phyloP scores from a whole-genome alignment of 805 yeast species.

The Starmerella bombicola region DNA sequence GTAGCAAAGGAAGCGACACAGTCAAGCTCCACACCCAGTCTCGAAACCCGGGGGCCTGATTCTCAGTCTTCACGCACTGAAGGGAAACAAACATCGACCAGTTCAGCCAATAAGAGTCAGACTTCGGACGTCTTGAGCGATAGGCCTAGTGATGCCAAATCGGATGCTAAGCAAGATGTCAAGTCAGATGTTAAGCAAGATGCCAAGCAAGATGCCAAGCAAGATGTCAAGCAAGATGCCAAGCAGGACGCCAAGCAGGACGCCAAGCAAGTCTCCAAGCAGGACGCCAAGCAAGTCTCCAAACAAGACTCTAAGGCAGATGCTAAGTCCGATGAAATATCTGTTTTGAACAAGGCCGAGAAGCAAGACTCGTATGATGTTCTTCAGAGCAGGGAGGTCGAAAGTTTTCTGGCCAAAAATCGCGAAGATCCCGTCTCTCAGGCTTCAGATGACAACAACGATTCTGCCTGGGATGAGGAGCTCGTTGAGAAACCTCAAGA shows the following conservation, averaged over 20 bases:
- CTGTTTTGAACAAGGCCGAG: slow-evolving; percentile 29
- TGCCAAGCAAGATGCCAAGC: slow-evolving; percentile 16
- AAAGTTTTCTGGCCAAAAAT: slow-evolving; percentile 38
- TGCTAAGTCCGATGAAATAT: slow-evolving; percentile 10
- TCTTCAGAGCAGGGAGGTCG: slow-evolving; percentile 38
- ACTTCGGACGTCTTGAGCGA: background rate
- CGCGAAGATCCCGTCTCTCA: slow-evolving; percentile 29
- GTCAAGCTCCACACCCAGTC: background rate
- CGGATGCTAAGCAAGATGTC: slow-evolving; percentile 20
- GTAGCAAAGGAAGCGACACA: slow-evolving; percentile 23
- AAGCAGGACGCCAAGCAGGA: slow-evolving; percentile 18
- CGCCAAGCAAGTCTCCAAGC: slow-evolving; percentile 22
- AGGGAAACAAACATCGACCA: background rate
- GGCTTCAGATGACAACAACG: slow-evolving; percentile 23
- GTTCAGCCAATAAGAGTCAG: background rate
- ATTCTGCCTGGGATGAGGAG: slow-evolving; percentile 32
- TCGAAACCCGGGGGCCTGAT: background rate
- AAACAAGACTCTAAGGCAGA: background rate
- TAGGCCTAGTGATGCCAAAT: background rate
- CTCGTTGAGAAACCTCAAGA: background rate
- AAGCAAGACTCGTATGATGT: slow-evolving; percentile 39
- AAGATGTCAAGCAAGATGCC: slow-evolving; percentile 29
- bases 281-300: background rate
- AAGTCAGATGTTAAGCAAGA: background rate
- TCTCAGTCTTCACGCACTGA: background rate